A percentile compares a stretch with the other conserved stretches of the same genome.
phyloP scores from a whole-genome alignment of 768 basidiomycete genomes.

The Rhizopogon roseolus region DNA sequence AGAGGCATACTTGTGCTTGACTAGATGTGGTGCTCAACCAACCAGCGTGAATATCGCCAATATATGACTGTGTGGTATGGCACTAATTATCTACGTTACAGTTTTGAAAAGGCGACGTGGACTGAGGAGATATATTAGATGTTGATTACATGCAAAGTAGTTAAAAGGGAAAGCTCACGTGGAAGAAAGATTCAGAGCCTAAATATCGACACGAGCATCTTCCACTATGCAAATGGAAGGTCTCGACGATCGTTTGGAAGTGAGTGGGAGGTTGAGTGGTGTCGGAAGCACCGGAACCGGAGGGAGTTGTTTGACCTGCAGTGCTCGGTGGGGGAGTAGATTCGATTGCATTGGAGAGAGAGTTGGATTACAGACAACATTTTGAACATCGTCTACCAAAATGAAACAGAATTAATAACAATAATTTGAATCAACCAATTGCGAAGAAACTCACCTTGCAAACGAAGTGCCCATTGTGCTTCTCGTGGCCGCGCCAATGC shows the following conservation, averaged over 20 bases:
- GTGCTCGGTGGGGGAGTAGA: slow-evolving; percentile 71
- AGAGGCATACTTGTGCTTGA: no score
- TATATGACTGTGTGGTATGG: no score
- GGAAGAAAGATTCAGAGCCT: slow-evolving; percentile 17
- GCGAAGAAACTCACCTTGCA: no score
- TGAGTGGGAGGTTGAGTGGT: slow-evolving; percentile 21
- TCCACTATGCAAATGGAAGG: slow-evolving; percentile 16
- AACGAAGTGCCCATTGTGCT: no score
- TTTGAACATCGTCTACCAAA: no score
- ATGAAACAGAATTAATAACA: no score
- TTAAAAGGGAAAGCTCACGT: slow-evolving; percentile 5
- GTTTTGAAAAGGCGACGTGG: slow-evolving; percentile 27
- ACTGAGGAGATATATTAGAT: slow-evolving; percentile 13
- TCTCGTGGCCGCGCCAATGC: no score
- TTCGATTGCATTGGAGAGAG: slow-evolving; percentile 61
- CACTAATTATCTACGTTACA: no score
- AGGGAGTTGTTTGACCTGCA: slow-evolving; percentile 45
- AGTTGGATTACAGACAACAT: no score
- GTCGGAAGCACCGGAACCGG: slow-evolving; percentile 33
- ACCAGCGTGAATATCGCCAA: no score
- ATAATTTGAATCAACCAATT: no score
- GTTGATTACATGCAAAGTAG: slow-evolving; percentile 5
- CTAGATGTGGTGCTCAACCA: no score
- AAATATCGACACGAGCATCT: slow-evolving; percentile 21
- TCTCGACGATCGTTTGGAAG: slow-evolving; percentile 28